phyloP scores from a whole-genome alignment of 2,329 filamentous ascomycete genomes.

The Aspergillus sp. region DNA sequence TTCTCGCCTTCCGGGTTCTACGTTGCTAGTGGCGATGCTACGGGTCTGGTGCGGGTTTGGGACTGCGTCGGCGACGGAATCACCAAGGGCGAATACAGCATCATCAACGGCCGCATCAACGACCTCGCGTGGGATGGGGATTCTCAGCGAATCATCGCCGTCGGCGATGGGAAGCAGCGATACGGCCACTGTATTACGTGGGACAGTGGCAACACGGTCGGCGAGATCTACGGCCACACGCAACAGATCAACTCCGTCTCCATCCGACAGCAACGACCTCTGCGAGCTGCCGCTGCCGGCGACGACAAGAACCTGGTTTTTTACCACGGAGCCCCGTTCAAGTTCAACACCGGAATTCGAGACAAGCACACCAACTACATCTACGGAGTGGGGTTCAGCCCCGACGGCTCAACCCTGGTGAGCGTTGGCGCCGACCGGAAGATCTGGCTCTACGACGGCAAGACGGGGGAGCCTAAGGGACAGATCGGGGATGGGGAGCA shows the following conservation, averaged over 20 bases:
- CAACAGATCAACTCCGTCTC: slow-evolving; percentile 88
- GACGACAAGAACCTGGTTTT: slow-evolving; percentile 91
- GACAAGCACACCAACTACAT: slow-evolving; percentile 86
- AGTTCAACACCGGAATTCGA: slow-evolving; percentile 81
- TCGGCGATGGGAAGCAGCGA: slow-evolving; percentile 90
- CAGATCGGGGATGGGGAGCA: slow-evolving; percentile 74
- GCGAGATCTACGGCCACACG: slow-evolving; percentile 89
- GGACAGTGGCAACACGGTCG: slow-evolving; percentile 93
- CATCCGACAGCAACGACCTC: slow-evolving; percentile 83
- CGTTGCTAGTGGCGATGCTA: slow-evolving; percentile 84
- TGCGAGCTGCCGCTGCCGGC: slow-evolving; percentile 85
- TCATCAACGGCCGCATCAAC: slow-evolving; percentile 92
- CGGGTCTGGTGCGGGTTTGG: slow-evolving; percentile 87
- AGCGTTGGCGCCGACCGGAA: slow-evolving; percentile 89
- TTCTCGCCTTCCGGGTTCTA: slow-evolving; percentile 96
- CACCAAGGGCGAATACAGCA: slow-evolving; percentile 91
- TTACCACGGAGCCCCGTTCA: slow-evolving; percentile 91
- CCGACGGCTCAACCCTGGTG: slow-evolving; percentile 77
- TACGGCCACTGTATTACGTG: slow-evolving; percentile 93
- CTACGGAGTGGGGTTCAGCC: slow-evolving; percentile 83
- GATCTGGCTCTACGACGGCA: slow-evolving; percentile 95
- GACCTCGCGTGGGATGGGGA: slow-evolving; percentile 98
- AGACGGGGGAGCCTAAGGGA: slow-evolving; percentile 79
- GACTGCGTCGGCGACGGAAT: slow-evolving; percentile 81
- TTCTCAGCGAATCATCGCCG: slow-evolving; percentile 92